Evolutionary conservation across 176 grass and related monocot genomes (phyloP).

Genomic region (Oryza nivara): DNA sequence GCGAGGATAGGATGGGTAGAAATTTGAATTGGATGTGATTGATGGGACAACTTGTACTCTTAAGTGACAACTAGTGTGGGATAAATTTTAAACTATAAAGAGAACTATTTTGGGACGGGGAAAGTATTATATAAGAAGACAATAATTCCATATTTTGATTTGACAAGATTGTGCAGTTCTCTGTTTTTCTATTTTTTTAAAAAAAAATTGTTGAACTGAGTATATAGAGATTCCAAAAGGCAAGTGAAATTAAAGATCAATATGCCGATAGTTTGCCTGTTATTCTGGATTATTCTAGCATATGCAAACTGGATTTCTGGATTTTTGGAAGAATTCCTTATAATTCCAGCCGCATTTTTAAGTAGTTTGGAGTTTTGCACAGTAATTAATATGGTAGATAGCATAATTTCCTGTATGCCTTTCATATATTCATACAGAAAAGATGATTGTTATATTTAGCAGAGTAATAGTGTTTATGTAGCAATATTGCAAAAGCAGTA

Average conservation of each 20-base stretch:
- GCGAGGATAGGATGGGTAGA: too few relatives aligned
- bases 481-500: background rate
- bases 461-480: background rate
- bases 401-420: background rate
- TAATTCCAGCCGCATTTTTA: too few relatives aligned
- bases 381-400: background rate
- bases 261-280: background rate
- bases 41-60: too few relatives aligned
- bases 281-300: background rate
- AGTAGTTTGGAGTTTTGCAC: background rate
- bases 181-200: background rate
- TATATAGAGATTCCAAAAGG: background rate
- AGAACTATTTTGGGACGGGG: too few relatives aligned
- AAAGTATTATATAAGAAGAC: conserved; percentile 20
- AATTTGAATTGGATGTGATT: too few relatives aligned
- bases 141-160: conserved; percentile 35
- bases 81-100: too few relatives aligned
- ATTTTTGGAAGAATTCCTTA: too few relatives aligned
- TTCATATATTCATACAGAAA: background rate
- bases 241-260: background rate
- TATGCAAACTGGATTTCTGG: background rate
- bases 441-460: background rate
- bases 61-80: too few relatives aligned
- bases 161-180: conserved; percentile 40
- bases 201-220: background rate